Evolutionary conservation across 345 rosid species (phyloP), one percentile per base, ranked within the genome.

Genomic region (Gossypium bickii): DNA sequence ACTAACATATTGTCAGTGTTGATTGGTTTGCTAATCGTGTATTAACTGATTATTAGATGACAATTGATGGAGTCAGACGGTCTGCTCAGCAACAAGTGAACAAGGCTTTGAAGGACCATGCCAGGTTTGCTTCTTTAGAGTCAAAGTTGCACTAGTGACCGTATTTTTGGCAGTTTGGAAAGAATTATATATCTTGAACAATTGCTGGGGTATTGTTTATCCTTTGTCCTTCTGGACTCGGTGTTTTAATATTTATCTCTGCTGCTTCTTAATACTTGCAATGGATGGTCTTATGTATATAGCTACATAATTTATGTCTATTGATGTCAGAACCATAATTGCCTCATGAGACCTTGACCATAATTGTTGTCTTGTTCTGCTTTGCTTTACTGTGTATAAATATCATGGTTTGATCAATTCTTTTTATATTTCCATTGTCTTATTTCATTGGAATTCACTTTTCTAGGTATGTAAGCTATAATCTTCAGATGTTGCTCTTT

Each of bases 71-170:
- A 80, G 97, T 93, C 18, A 93, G 85, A 87, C 98, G 99, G 65
- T 89, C 90, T 83, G 99, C 99, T 77, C 99, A 91, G 80, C 88
- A 93, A 78, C 97, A 91, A 81, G 92, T 95, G 83, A 87, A 85
- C 81, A 90, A 82, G 81, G 99, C 98, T 34, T 80, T 95, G 83
- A 95, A 90, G 85, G 90, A 95, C 87, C 98, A 90, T 67, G 76
- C 93, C 65, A 90, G 99, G 99, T 94, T 68, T 76, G 78, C 72
- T 78, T 76, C 27, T 73, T 58, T 62, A 27, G 52, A 29, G 22
- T 57, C 4, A 15, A 22, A 72, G 43, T 72, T 38, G 18, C 41
- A 41, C 59, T 12, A 47, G 72, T 18, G 60, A 2, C 47, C 3
- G 2, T 49, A 49, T 27, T 69, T 13, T 34, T 51, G 64, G 43